These are phyloP conservation scores for Trichoderma lentiforme DNA, from an alignment of 2,329 filamentous ascomycete genomes.

Conservation along the genomic window DNA sequence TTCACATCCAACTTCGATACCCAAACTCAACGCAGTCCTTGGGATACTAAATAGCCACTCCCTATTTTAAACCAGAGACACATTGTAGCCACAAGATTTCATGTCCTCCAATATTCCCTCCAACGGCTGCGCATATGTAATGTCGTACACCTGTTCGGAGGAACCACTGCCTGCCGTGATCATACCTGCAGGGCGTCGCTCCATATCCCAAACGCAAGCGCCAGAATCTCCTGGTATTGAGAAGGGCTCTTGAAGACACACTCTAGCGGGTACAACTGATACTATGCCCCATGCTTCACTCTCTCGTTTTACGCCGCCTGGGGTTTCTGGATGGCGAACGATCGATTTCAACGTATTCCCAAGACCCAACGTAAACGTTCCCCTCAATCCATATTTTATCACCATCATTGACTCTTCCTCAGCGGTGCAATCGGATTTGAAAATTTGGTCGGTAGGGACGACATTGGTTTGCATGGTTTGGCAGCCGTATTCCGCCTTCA, in stretches of 20 bases:
- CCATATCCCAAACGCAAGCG: constrained; percentile 3
- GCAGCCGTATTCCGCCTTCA: not conserved
- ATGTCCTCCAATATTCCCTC: not conserved
- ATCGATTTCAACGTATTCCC: not conserved
- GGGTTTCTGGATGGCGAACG: not conserved
- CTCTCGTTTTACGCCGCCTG: not conserved
- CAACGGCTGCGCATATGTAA: constrained; percentile 11
- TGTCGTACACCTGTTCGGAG: not conserved
- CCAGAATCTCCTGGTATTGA: not conserved
- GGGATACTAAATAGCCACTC: not conserved
- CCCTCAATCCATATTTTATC: not conserved
- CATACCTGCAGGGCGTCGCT: constrained; percentile 1
- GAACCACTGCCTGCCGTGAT: not conserved
- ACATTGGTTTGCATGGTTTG: not conserved
- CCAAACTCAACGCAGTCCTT: not conserved
- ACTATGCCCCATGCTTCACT: constrained; percentile 5
- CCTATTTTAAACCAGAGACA: not conserved
- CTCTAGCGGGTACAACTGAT: not conserved
- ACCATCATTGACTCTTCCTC: not conserved
- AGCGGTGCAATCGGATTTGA: not conserved
- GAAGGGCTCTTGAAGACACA: not conserved
- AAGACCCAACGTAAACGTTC: not conserved
- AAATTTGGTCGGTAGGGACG: not conserved
- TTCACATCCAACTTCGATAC: not conserved
- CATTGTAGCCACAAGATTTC: not conserved